phyloP scores from a whole-genome alignment of 495 filamentous ascomycete genomes.

The Hypoxylon fragiforme region DNA sequence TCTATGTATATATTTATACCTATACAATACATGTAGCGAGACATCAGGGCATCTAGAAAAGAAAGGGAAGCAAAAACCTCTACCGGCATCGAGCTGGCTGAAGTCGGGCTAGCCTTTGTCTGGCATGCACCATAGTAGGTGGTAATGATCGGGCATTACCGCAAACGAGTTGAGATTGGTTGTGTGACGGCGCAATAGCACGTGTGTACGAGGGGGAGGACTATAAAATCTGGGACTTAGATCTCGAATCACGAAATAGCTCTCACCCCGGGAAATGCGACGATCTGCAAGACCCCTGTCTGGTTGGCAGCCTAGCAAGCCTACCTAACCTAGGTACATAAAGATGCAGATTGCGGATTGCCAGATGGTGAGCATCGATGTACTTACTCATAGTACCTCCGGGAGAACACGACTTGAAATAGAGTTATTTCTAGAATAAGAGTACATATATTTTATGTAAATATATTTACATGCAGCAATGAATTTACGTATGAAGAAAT shows the following conservation, averaged over 20 bases:
- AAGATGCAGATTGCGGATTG: conserved; percentile 34
- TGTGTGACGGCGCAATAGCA: conserved; percentile 33
- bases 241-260: conserved; percentile 36
- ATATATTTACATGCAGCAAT: too few species aligned
- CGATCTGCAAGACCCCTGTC: conserved; percentile 40
- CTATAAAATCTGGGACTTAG: conserved; percentile 32
- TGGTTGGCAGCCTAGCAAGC: conserved; percentile 17
- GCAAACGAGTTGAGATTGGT: conserved; percentile 36
- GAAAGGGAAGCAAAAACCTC: not conserved
- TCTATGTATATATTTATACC: too few species aligned
- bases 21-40: not conserved
- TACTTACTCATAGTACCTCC: conserved; percentile 2
- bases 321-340: not conserved
- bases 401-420: not conserved
- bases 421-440: not conserved
- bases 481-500: too few species aligned
- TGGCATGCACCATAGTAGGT: conserved; percentile 1
- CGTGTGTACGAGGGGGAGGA: conserved; percentile 31
- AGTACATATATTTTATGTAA: too few species aligned
- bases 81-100: not conserved
- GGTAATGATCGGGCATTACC: conserved; percentile 25
- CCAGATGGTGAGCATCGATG: conserved; percentile 6
- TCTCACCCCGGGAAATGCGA: conserved; percentile 39
- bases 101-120: conserved; percentile 2
- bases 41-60: not conserved